These are phyloP conservation scores for Zygosaccharomyces pseudobailii DNA, from an alignment of 1,139 yeast genomes.

Conservation along the genomic window DNA sequence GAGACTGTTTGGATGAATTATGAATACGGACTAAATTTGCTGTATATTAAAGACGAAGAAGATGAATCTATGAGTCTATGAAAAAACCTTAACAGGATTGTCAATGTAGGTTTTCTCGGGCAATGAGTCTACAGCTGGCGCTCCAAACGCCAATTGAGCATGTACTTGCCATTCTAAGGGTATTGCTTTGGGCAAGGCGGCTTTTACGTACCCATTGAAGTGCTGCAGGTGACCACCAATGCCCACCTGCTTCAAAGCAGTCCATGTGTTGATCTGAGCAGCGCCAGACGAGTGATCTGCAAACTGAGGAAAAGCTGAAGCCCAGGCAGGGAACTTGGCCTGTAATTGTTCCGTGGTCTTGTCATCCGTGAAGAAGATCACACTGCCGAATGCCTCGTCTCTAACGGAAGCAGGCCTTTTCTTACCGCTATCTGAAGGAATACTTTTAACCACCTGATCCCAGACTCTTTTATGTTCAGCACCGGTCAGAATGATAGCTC, in stretches of 20 bases:
- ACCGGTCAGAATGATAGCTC: slow-evolving; percentile 42
- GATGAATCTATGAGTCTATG: slow-evolving; percentile 6
- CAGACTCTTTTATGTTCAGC: slow-evolving; percentile 41
- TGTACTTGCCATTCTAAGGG: slow-evolving; percentile 41
- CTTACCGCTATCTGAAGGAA: slow-evolving; percentile 36
- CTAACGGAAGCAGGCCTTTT: slow-evolving; percentile 39
- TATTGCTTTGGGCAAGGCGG: slow-evolving; percentile 36
- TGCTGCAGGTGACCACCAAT: slow-evolving; percentile 47
- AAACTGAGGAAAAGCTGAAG: slow-evolving; percentile 41
- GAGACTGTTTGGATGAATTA: slow-evolving; percentile 29
- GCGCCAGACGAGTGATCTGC: slow-evolving; percentile 45
- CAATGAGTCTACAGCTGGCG: slow-evolving; percentile 33
- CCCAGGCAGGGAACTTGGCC: slow-evolving; percentile 39
- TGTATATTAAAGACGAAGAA: no score
- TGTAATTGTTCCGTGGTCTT: slow-evolving; percentile 37
- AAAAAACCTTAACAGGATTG: slow-evolving; percentile 36
- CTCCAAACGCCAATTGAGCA: slow-evolving; percentile 46
- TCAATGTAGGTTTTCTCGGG: slow-evolving; percentile 37
- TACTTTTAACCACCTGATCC: slow-evolving; percentile 36
- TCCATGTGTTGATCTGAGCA: slow-evolving; percentile 44
- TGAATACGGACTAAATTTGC: background rate
- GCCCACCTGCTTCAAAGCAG: slow-evolving; percentile 40
- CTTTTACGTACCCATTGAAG: slow-evolving; percentile 41
- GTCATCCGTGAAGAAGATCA: slow-evolving; percentile 43
- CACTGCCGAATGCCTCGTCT: slow-evolving; percentile 44